A percentile compares a stretch with the other conserved stretches of the same genome.
phyloP scores from a whole-genome alignment of 495 filamentous ascomycete genomes.

The Hypoxylon intermedium region DNA sequence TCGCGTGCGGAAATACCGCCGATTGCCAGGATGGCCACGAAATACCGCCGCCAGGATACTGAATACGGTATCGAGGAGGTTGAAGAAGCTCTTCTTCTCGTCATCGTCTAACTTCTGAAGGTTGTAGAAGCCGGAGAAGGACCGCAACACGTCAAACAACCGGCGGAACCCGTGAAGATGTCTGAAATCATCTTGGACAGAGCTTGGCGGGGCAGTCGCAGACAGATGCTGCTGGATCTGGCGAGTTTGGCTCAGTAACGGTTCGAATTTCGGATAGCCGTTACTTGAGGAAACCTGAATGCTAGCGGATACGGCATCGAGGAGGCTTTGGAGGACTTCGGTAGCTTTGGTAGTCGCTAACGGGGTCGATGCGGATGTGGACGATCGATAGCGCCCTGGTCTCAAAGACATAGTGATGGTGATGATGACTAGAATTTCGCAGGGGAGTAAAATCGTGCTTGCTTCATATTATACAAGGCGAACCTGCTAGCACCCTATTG shows the following conservation, averaged over 20 bases:
- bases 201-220: conserved; percentile 50
- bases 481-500: conserved; percentile 38
- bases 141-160: conserved; percentile 70
- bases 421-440: conserved; percentile 29
- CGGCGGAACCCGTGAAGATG: conserved; percentile 80
- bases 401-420: conserved; percentile 52
- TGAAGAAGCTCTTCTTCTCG: conserved; percentile 68
- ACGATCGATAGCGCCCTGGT: conserved; percentile 65
- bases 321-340: conserved; percentile 65
- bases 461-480: conserved; percentile 35
- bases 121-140: conserved; percentile 76
- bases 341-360: conserved; percentile 62
- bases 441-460: conserved; percentile 22
- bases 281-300: conserved; percentile 20
- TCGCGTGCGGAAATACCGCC: conserved; percentile 78
- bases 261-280: conserved; percentile 52
- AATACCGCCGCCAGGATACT: conserved; percentile 77
- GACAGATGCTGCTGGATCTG: conserved; percentile 57
- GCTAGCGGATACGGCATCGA: conserved; percentile 58
- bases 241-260: conserved; percentile 49
- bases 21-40: conserved; percentile 82
- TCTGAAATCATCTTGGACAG: conserved; percentile 79
- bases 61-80: conserved; percentile 73
- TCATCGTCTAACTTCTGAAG: conserved; percentile 62
- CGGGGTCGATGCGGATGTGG: conserved; percentile 64